Evolutionary conservation across 1,139 yeast species (phyloP), one percentile per base, ranked within the genome.

Genomic region (Pichia sp.): DNA sequence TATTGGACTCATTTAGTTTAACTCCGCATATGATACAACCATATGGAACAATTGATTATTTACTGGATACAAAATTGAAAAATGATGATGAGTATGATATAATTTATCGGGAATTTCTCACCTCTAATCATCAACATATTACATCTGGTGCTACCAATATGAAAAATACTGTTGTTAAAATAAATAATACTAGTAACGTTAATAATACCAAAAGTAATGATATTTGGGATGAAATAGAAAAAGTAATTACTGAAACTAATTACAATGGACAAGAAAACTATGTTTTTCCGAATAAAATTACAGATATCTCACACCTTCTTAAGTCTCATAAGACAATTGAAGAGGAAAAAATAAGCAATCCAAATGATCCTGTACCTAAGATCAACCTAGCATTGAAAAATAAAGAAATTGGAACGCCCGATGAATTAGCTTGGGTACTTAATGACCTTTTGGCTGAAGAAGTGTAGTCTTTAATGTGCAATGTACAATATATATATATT

Each of bases 1-100:
- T 84, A 59, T 71, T 71, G 56, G 80, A 82, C 51, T 74, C 89
- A 0, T 67, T 83, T 30, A 78, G 71, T 45, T 70, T 81, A 59
- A 73, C 74, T 44, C 94, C 94, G 2, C 82, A 78, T 60, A 61
- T 82, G 46, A 70, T 80, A 9, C 89, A 84, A 54, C 82, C 86
- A 7, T 70, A 76, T 50, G 87, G 89, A 4, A 77, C 87, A 1
- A 51, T 70, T 40, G 51, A 53, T 16, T 48, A 51, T 10, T 38
- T 61, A 11, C 46, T 52, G 4, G 49, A 43, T 29, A 67, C 69
- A 40, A 67, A 80, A 51, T 62, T 83, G 35, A 64, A 75, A 28
- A 69, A 72, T 46, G 64, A 61, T 35, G 78, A 75, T 20, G 72
- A 78, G 51, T 82, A 44, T 22, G 54, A 51, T 10, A n/a, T 53